Base-by-base conservation (phyloP, 768 basidiomycete species). In the Rhodotorula kratochvilovae region DNA sequence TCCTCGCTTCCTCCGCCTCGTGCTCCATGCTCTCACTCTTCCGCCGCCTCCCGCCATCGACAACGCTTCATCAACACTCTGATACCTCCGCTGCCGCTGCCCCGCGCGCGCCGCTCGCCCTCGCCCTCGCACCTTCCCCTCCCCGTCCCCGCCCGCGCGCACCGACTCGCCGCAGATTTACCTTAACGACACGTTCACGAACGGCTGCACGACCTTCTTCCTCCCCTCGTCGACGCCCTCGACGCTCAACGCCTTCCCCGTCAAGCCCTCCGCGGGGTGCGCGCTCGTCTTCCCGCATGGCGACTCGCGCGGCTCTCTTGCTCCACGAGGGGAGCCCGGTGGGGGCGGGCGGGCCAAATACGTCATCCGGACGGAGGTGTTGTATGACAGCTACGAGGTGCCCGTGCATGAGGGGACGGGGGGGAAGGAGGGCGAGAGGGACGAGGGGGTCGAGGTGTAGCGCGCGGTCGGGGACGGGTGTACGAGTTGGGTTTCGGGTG, bases 141-240 rank as follows among this genome's bases (percentile, higher is more conserved):
- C n/a, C 19, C 29, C 23, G 12, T 1, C 35, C 11, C 29, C 25
- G 48, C 15, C n/a, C n/a, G n/a, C n/a, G n/a, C n/a, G n/a, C n/a
- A n/a, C n/a, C n/a, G n/a, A n/a, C n/a, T n/a, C 1, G 46, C 23
- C 21, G 31, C 81, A 85, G 64, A 83, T 86, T 63, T 86, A 84
- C 76, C 81, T 84, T 56, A 84, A 84, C 77, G 83, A 84, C 63
- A 81, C 82, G 73, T 84, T 86, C 66, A 79, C 80, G 48, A 80
- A 80, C 42, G 85, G 85, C 21, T 82, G 82, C 68, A 86, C 85
- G 11, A 86, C 85, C 5, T 86, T 85, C 79, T 86, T 85, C 79
- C 77, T 85, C 12, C 85, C 85, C 2, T 83, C 83, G 0, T 76
- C 78, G 1, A 35, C 23, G 7, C 80, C 80, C 21, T 84, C 84